These are phyloP conservation scores for Solanum etuberosum DNA, from an alignment of 257 asterid species.

Conservation along the genomic window DNA sequence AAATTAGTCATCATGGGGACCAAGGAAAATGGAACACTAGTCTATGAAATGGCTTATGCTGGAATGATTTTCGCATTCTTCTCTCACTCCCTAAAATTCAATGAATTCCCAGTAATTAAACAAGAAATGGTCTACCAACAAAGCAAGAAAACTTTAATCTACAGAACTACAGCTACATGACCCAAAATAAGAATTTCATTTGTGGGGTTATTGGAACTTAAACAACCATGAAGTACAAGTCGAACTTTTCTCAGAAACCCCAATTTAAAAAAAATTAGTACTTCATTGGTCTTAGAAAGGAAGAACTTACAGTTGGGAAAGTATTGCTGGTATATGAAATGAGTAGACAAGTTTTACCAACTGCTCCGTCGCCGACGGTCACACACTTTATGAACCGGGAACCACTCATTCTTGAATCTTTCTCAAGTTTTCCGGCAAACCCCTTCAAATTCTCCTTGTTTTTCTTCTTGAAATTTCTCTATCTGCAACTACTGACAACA, in stretches of 20 bases:
- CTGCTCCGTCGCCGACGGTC: slow-evolving; percentile 14
- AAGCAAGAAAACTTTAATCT: background rate
- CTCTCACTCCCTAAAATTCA: background rate
- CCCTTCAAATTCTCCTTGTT: background rate
- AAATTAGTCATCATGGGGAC: background rate
- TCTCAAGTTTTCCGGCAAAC: background rate
- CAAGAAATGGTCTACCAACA: background rate
- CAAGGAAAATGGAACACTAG: background rate
- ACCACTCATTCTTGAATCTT: slow-evolving; percentile 3
- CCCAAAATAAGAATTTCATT: background rate
- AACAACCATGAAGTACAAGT: background rate
- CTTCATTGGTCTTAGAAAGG: background rate
- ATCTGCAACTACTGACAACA: background rate
- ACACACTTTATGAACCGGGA: slow-evolving; percentile 10
- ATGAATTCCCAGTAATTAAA: background rate
- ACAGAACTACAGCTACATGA: background rate
- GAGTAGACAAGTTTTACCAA: slow-evolving; percentile 16
- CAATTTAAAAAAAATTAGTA: background rate
- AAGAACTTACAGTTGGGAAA: slow-evolving; percentile 4
- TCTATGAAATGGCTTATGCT: background rate
- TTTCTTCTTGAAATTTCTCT: background rate
- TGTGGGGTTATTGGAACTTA: background rate
- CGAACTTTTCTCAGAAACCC: background rate
- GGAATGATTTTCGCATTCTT: background rate
- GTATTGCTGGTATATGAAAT: slow-evolving; percentile 8